Evolutionary conservation across 352 stramenopile genomes (phyloP), one percentile per base, ranked within the genome.

Genomic region (Pythium aristosporum): DNA sequence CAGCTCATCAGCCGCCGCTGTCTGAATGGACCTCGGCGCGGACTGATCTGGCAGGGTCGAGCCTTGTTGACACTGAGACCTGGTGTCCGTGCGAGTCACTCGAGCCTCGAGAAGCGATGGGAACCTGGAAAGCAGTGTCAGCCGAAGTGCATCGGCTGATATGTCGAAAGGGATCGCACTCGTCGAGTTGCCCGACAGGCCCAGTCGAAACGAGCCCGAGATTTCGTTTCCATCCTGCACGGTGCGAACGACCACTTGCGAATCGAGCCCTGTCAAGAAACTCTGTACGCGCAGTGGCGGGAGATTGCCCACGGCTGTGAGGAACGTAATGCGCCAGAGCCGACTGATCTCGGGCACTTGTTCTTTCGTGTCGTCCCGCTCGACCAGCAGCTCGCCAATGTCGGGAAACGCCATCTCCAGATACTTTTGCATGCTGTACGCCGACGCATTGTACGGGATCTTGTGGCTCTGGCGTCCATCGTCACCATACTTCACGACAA

Each of bases 261-360:
- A 81, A 3, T 84, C 81, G 15, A 96, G 69, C 4, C 87, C 91
- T 8, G 85, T 80, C 15, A 98, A 72, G 3, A 80, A 77, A 61
- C 88, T 96, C 15, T 73, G 77, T 0, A 81, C 81, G 16, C 69
- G 64, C 12, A 98, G 76, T 21, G 84, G 81, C n/a, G 73, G 74
- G 1, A 96, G 75, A 61, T 96, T 86, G 2, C 91, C 92, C 3
- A 97, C 79, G 5, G 84, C 79, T 15, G 84, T 92, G 18, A 82
- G 56, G 61, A 98, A 98, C 5, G 92, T 98, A 23, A 98, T 82
- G 1, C 80, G 86, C 94, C 94, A 98, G 20, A 89, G 68, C 9
- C 83, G 75, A 2, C 82, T 83, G 20, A 89, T 85, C 61, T 92
- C 75, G 0, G 79, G 71, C 0, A 86, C 72, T 60, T 92, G 86